Conservation (phyloP, 306 rosid genomes). For the Ceratonia siliqua region DNA sequence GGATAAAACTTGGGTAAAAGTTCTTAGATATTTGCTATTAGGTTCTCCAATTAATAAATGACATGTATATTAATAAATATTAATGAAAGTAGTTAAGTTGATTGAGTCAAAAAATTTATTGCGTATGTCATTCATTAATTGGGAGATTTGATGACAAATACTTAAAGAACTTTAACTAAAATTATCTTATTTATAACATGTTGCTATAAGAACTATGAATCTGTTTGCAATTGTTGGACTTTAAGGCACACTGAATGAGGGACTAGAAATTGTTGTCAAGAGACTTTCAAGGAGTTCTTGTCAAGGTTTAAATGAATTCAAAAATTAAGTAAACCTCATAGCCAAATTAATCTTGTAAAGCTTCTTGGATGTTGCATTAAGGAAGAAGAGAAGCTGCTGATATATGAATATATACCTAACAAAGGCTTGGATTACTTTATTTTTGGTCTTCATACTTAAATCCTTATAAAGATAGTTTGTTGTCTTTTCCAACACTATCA, state of each 20-base stretch:
- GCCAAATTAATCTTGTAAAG: slow-evolving; percentile 46
- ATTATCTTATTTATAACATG: not conserved
- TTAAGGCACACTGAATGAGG: slow-evolving; percentile 39
- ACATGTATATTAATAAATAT: too few relatives aligned
- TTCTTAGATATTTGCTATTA: too few relatives aligned
- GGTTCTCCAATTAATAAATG: too few relatives aligned
- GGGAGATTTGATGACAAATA: too few relatives aligned
- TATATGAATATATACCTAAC: too few relatives aligned
- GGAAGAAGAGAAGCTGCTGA: too few relatives aligned
- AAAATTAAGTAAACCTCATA: slow-evolving; percentile 36
- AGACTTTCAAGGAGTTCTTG: slow-evolving; percentile 43
- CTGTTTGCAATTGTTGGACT: not conserved
- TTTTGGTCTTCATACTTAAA: slow-evolving; percentile 26
- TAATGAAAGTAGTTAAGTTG: too few relatives aligned
- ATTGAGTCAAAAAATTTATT: too few relatives aligned
- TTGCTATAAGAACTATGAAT: not conserved
- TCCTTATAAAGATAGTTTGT: not conserved
- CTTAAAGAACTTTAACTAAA: too few relatives aligned
- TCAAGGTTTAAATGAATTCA: slow-evolving; percentile 44
- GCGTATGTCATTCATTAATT: too few relatives aligned
- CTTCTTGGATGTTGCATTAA: too few relatives aligned
- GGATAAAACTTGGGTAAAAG: too few relatives aligned
- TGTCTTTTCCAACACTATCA: not conserved
- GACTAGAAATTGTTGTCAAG: slow-evolving; percentile 45
- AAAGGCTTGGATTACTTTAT: slow-evolving; percentile 43